These are phyloP conservation scores for Cryomyces minteri DNA, from an alignment of 495 filamentous ascomycete genomes.

Conservation along the genomic window DNA sequence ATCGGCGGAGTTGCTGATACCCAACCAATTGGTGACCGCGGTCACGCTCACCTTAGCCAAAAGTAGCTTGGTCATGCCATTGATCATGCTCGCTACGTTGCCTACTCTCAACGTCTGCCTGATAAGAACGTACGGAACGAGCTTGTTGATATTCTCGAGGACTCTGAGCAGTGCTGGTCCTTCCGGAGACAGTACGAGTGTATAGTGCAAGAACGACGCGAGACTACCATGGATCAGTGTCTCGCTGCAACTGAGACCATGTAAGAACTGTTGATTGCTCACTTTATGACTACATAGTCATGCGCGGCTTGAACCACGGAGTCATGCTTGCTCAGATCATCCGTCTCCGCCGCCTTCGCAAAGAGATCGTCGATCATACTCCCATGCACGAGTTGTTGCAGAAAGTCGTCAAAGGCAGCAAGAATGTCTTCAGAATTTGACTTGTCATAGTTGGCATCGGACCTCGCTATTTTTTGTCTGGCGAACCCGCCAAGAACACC, in stretches of 20 bases:
- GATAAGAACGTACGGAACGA: slow-evolving; percentile 41
- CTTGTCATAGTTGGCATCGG: slow-evolving; percentile 29
- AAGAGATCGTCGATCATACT: slow-evolving; percentile 38
- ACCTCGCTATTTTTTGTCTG: no score
- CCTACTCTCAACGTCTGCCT: slow-evolving; percentile 44
- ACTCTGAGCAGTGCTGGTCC: slow-evolving; percentile 42
- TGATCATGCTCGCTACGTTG: slow-evolving; percentile 52
- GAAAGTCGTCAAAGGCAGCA: slow-evolving; percentile 34
- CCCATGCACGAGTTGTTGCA: slow-evolving; percentile 39
- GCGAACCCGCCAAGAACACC: slow-evolving; percentile 32
- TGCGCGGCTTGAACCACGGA: slow-evolving; percentile 33
- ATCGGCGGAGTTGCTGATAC: slow-evolving; percentile 33
- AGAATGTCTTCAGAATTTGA: slow-evolving; percentile 31
- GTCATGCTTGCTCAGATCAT: slow-evolving; percentile 36
- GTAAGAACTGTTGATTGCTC: slow-evolving; percentile 11
- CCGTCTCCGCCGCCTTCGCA: slow-evolving; percentile 29
- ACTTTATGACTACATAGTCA: slow-evolving; percentile 38
- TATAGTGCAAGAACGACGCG: slow-evolving; percentile 44
- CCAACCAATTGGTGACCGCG: slow-evolving; percentile 46
- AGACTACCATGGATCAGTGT: slow-evolving; percentile 20
- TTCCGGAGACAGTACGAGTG: slow-evolving; percentile 41
- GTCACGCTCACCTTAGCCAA: slow-evolving; percentile 44
- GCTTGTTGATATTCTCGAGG: slow-evolving; percentile 33
- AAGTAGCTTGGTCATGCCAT: slow-evolving; percentile 39
- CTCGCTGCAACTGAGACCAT: background rate